Evolutionary conservation across 2,329 filamentous ascomycete species (phyloP).

Genomic region (Neodidymelliopsis sp.): DNA sequence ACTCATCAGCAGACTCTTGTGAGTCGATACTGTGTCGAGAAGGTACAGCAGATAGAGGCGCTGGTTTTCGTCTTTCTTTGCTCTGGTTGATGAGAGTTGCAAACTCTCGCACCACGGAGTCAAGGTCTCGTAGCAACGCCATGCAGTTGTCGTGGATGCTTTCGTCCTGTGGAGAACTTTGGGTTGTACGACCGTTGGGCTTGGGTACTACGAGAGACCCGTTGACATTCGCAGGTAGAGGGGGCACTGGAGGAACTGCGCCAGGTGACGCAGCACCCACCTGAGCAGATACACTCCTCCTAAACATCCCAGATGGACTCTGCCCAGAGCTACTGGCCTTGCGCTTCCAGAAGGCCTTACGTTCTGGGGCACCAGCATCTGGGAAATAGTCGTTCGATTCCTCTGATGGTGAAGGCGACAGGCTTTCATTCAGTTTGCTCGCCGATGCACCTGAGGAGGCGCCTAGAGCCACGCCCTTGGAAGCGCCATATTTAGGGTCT

Average conservation of each 20-base stretch:
- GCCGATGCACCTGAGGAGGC: constrained; percentile 45
- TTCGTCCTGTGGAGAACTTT: constrained; percentile 58
- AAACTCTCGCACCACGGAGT: constrained; percentile 84
- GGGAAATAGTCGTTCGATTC: constrained; percentile 65
- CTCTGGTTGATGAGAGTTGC: constrained; percentile 77
- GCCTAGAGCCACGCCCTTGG: constrained; percentile 38
- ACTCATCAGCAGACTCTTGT: constrained; percentile 77
- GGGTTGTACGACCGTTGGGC: constrained; percentile 31
- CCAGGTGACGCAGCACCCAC: constrained; percentile 57
- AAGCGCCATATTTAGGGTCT: constrained; percentile 65
- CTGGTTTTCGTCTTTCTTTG: constrained; percentile 73
- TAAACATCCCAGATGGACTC: constrained; percentile 54
- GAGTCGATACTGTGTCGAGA: constrained; percentile 80
- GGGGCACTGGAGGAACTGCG: constrained; percentile 44
- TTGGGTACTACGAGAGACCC: constrained; percentile 49
- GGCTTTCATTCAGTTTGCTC: constrained; percentile 36
- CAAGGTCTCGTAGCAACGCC: constrained; percentile 82
- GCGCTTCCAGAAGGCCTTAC: constrained; percentile 88
- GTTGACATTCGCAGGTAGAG: constrained; percentile 44
- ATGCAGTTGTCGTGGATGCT: constrained; percentile 83
- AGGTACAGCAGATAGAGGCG: constrained; percentile 50
- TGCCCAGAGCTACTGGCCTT: constrained; percentile 69
- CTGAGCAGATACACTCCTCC: constrained; percentile 62
- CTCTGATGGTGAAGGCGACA: constrained; percentile 51
- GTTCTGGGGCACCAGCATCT: constrained; percentile 59